Base-by-base conservation (phyloP, 192 early-diverging fungal species). In the Coemansia sp. region DNA sequence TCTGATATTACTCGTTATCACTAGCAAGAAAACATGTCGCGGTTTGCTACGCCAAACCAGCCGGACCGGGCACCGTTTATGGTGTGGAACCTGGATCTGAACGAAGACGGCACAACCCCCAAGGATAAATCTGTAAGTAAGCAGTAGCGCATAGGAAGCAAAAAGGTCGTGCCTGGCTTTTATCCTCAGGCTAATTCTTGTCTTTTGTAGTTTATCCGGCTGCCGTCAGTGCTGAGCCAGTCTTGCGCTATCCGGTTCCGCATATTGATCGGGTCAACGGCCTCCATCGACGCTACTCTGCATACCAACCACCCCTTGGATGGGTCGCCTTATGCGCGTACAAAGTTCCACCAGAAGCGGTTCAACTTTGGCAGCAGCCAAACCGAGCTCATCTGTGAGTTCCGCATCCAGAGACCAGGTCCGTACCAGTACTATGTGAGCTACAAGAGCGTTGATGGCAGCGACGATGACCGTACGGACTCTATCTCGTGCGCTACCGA, bases 401-500 rank as follows among this genome's bases (percentile, higher is more conserved):
- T 94, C 53, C 59, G 69, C 2, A 78, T 95, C 36, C 64, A 67
- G 53, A 55, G 61, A 13, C 84, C 96, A 0, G 96, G 96, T 25
- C 91, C 91, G 3, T 98, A 86, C 73, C 91, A 95, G 76, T 98
- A 95, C 73, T 91, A 87, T 66, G 85, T 95, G 41, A 88, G 90
- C 52, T 91, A 91, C 73, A 65, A 65, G 70, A 68, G 62, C 77
- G 61, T 82, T 26, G 74, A 76, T n/a, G 50, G 23, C 31, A 59
- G 57, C 35, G 66, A 59, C 21, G 64, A 58, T 14, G 65, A 72
- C 65, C 21, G 37, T 26, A 14, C 28, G 48, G 72, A 75, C 43
- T 35, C 60, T 26, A 73, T 79, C 14, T 20, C 45, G 1, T 50
- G 71, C 35, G 43, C 45, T 5, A 28, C 37, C 20, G 77, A 78